These are phyloP conservation scores for Pholiota adiposa DNA, from an alignment of 1,284 basidiomycete genomes.

Conservation along the genomic window DNA sequence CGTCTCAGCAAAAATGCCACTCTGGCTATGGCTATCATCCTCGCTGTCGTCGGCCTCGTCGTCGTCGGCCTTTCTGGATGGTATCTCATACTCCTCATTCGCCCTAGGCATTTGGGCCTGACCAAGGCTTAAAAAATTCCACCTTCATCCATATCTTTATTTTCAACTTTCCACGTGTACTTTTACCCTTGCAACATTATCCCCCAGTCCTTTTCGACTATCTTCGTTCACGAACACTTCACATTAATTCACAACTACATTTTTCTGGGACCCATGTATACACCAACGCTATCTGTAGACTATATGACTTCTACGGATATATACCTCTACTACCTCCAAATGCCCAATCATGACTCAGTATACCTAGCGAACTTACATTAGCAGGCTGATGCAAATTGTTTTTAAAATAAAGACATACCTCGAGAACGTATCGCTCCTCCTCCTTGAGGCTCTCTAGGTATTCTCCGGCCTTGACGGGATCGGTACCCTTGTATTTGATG, in stretches of 20 bases:
- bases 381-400: neutral
- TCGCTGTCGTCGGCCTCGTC: constrained; percentile 64
- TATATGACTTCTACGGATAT: constrained; percentile 1
- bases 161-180: constrained; percentile 11
- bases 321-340: constrained; percentile 1
- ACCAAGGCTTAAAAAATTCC: constrained; percentile 9
- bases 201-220: neutral
- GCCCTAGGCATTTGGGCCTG: constrained; percentile 13
- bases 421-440: constrained; percentile 96
- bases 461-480: constrained; percentile 73
- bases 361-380: constrained; percentile 26
- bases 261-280: neutral
- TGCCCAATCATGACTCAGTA: constrained; percentile 29
- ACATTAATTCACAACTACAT: neutral
- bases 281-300: neutral
- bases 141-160: neutral
- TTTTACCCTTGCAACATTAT: constrained; percentile 14
- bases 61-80: constrained; percentile 53
- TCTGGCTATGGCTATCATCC: constrained; percentile 73
- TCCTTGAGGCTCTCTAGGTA: constrained; percentile 94
- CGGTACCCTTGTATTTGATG: constrained; percentile 71
- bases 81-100: constrained; percentile 38
- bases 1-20: constrained; percentile 62
- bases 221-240: constrained; percentile 7
- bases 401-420: constrained; percentile 56